Conservation (phyloP, 495 filamentous ascomycete genomes). For the Hypoxylon subgilvum region DNA sequence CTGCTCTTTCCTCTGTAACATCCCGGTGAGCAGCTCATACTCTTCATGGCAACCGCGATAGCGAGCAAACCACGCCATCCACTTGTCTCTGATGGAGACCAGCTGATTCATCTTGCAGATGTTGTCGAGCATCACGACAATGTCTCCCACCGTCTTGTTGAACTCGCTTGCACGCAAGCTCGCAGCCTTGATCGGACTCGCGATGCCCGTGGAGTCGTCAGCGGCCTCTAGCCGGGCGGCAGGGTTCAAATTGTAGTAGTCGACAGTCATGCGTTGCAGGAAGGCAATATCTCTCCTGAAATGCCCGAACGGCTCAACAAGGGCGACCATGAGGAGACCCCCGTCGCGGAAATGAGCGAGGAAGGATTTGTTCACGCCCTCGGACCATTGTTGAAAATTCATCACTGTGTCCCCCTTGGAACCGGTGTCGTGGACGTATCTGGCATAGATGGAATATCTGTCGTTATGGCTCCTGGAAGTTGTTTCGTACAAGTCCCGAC, state of each 20-base stretch:
- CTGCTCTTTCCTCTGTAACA: not conserved
- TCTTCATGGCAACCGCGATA: not conserved
- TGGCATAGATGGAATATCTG: too few relatives aligned
- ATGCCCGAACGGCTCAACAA: not conserved
- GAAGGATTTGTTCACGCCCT: not conserved
- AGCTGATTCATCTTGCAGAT: not conserved
- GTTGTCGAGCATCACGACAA: not conserved
- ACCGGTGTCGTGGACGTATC: too few relatives aligned
- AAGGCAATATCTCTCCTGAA: conserved; percentile 11
- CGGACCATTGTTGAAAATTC: not conserved
- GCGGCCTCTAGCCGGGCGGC: not conserved
- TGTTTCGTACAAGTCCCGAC: too few relatives aligned
- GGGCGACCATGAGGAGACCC: conserved; percentile 7
- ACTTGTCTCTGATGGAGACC: not conserved
- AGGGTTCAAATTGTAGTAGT: conserved; percentile 3
- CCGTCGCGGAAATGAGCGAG: not conserved
- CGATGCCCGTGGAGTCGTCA: too few relatives aligned
- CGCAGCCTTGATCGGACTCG: not conserved
- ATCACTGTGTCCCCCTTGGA: too few relatives aligned
- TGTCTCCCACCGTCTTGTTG: not conserved
- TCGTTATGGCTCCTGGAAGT: too few relatives aligned
- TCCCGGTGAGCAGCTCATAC: conserved; percentile 3
- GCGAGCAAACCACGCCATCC: not conserved
- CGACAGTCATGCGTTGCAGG: conserved; percentile 23
- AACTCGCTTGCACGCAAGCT: not conserved